Percentiles rank a stretch among this genome's conserved stretches.
Evolutionary conservation across 2,329 filamentous ascomycete species (phyloP).

Genomic region (Seiridium cupressi): DNA sequence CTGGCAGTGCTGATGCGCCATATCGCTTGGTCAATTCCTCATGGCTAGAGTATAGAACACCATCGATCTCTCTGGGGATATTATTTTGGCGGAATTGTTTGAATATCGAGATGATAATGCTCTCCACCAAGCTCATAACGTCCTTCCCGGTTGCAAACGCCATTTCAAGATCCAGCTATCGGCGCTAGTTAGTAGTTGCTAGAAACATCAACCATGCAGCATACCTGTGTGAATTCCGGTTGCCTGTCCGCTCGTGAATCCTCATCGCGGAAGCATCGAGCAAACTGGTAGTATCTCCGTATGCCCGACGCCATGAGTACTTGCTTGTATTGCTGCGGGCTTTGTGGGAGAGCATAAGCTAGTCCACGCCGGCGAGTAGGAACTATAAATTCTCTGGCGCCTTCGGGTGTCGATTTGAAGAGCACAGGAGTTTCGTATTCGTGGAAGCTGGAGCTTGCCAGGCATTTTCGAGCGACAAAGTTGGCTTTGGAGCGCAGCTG

Average conservation of each 20-base stretch:
- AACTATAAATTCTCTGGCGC: slow-evolving; percentile 90
- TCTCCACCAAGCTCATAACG: slow-evolving; percentile 60
- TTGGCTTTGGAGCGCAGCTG: slow-evolving; percentile 63
- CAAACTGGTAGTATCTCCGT: slow-evolving; percentile 84
- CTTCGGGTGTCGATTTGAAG: slow-evolving; percentile 97
- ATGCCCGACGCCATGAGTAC: slow-evolving; percentile 92
- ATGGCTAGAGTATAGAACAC: slow-evolving; percentile 33
- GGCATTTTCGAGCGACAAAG: slow-evolving; percentile 26
- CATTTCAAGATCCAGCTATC: slow-evolving; percentile 88
- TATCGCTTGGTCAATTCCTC: background rate
- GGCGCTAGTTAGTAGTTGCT: background rate
- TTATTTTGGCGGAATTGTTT: slow-evolving; percentile 41
- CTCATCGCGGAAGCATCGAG: slow-evolving; percentile 92
- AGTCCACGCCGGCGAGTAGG: slow-evolving; percentile 74
- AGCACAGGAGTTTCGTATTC: slow-evolving; percentile 91
- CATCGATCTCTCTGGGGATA: slow-evolving; percentile 26
- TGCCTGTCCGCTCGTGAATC: slow-evolving; percentile 90
- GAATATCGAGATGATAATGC: slow-evolving; percentile 56
- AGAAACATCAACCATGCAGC: slow-evolving; percentile 6
- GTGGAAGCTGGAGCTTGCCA: slow-evolving; percentile 50
- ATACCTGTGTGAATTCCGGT: slow-evolving; percentile 90
- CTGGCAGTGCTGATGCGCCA: background rate
- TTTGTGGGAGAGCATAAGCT: slow-evolving; percentile 91
- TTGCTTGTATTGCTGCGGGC: slow-evolving; percentile 98
- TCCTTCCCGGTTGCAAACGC: slow-evolving; percentile 72